phyloP scores from a whole-genome alignment of 441 rosid species.

The Adansonia grandidieri region DNA sequence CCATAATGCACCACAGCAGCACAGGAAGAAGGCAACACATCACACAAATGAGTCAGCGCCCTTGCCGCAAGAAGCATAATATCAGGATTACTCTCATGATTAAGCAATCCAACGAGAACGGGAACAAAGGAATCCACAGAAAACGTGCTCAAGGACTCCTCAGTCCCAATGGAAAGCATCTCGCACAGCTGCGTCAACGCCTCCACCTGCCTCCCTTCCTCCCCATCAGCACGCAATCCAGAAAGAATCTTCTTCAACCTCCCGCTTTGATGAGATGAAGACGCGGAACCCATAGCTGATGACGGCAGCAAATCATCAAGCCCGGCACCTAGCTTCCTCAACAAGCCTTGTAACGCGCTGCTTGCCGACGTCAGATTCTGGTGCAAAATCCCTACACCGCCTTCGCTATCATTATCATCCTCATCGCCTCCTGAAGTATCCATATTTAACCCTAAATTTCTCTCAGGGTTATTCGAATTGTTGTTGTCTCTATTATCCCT shows the following conservation, averaged over 20 bases:
- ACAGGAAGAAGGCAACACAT: constrained; percentile 97
- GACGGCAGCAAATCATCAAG: constrained; percentile 92
- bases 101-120: constrained; percentile 83
- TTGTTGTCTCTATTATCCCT: constrained; percentile 49
- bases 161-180: constrained; percentile 95
- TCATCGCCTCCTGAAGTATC: constrained; percentile 67
- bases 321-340: constrained; percentile 96
- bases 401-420: constrained; percentile 80
- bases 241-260: constrained; percentile 89
- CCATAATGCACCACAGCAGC: constrained; percentile 98
- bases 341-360: constrained; percentile 90
- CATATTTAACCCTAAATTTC: constrained; percentile 60
- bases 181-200: constrained; percentile 96
- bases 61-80: constrained; percentile 98
- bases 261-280: constrained; percentile 82
- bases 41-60: constrained; percentile 96
- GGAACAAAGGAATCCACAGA: constrained; percentile 98
- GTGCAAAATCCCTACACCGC: constrained; percentile 76
- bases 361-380: constrained; percentile 94
- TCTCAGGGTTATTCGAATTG: constrained; percentile 30
- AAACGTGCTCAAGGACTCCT: constrained; percentile 91
- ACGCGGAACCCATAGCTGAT: constrained; percentile 72
- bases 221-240: constrained; percentile 90
- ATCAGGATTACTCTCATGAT: constrained; percentile 94
- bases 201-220: constrained; percentile 98